Evolutionary conservation across 495 filamentous ascomycete genomes (phyloP), one percentile per base, ranked within the genome.

Genomic region (Daldinia loculata): DNA sequence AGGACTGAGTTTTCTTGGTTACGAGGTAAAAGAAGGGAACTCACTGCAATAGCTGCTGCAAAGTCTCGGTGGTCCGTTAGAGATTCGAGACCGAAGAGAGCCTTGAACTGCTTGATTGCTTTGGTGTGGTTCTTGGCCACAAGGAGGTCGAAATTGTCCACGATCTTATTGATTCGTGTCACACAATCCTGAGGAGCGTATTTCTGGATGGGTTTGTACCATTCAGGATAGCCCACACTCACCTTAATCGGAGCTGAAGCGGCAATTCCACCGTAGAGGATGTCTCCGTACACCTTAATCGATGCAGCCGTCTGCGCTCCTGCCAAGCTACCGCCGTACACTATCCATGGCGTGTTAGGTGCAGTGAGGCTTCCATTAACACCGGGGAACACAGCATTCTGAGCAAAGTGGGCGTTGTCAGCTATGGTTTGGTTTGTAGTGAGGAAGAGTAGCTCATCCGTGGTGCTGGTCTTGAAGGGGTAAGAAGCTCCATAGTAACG

Each of bases 351-450:
- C 38, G 79, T 82, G 5, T 50, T 61, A 2, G 81, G 82, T 1
- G 80, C 79, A 8, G 75, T 81, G 5, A 81, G 57, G 62, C 76
- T 65, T n/a, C 66, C 53, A 11, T 63, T 30, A 22, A 83, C 43
- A 6, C 80, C 80, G 8, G 81, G 80, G 38, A 83, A 82, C 1
- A 74, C 72, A 15, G 79, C 82, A 61, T 82, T 78, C 56, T 80
- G 79, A 29, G 80, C 81, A 58, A 84, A 84, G 66, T 84, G 82
- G 30, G 78, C 80, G 58, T 82, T 82, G 52, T 83, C 82, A 19
- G 82, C 82, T 64, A 83, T 81, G 0, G 81, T 82, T 70, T 84
- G 82, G 63, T 82, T 81, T n/a, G 80, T 84, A 7, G 80, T 81
- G 62, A 84, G 74, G 68, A 79, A 84, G 9, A 73, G 64, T 29